Evolutionary conservation across 2,329 filamentous ascomycete genomes (phyloP).

Genomic region (Talaromyces rugulosus): DNA sequence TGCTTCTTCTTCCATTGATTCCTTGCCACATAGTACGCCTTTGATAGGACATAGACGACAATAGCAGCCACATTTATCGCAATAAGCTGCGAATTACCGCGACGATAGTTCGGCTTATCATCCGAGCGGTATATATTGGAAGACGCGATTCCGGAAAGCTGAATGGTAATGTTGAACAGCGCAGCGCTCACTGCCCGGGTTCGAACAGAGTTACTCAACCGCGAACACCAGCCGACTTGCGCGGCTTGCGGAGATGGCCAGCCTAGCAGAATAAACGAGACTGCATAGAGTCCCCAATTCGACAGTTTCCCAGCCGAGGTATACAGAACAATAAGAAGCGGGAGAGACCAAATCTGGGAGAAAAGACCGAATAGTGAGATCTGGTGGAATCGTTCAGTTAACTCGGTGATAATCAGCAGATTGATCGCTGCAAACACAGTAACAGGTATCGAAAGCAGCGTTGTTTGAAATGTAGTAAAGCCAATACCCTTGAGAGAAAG

Average conservation of each 20-base stretch:
- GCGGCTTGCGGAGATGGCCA: constrained; percentile 58
- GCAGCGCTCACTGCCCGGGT: constrained; percentile 41
- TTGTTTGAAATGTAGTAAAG: constrained; percentile 57
- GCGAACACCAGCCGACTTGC: constrained; percentile 42
- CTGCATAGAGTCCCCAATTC: constrained; percentile 50
- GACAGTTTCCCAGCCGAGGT: constrained; percentile 45
- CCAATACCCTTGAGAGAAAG: constrained; percentile 48
- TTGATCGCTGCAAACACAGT: constrained; percentile 55
- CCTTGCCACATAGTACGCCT: constrained; percentile 29
- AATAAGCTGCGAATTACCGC: constrained; percentile 55
- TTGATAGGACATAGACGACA: constrained; percentile 45
- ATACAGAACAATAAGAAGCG: constrained; percentile 49
- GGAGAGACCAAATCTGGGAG: constrained; percentile 52
- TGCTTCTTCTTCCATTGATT: constrained; percentile 11
- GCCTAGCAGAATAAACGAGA: constrained; percentile 52
- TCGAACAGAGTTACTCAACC: constrained; percentile 40
- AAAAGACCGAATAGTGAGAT: constrained; percentile 51
- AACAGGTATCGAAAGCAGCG: constrained; percentile 60
- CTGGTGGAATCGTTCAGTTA: constrained; percentile 54
- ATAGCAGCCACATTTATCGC: constrained; percentile 49
- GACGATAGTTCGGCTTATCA: constrained; percentile 55
- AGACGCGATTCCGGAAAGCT: constrained; percentile 37
- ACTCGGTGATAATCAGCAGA: constrained; percentile 51
- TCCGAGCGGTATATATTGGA: constrained; percentile 51
- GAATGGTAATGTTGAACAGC: constrained; percentile 45